phyloP scores from a whole-genome alignment of 2,329 filamentous ascomycete genomes.

The Helotiales sp. region DNA sequence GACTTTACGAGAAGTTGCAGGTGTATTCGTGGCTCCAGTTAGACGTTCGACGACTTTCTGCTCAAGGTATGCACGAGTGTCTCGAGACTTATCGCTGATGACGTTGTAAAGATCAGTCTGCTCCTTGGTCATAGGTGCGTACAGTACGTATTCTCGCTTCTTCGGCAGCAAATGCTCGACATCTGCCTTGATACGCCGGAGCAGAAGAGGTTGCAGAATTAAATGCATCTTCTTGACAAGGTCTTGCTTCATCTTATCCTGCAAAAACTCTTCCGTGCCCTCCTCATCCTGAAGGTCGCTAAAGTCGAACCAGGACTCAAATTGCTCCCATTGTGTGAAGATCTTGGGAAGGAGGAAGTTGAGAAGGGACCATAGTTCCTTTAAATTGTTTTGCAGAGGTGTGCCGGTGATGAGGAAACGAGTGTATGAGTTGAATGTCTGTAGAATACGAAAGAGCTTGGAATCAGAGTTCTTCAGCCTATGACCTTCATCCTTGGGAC shows the following conservation, averaged over 20 bases:
- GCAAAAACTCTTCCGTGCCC: slow-evolving; percentile 74
- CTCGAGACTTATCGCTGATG: slow-evolving; percentile 55
- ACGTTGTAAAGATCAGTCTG: slow-evolving; percentile 86
- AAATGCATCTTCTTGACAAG: slow-evolving; percentile 87
- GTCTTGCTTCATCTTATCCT: slow-evolving; percentile 74
- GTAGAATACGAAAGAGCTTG: slow-evolving; percentile 82
- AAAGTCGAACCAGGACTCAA: slow-evolving; percentile 97
- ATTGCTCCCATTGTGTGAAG: slow-evolving; percentile 90
- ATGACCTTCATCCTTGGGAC: slow-evolving; percentile 80
- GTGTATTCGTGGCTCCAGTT: slow-evolving; percentile 50
- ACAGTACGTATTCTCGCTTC: slow-evolving; percentile 95
- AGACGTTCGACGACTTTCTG: slow-evolving; percentile 72
- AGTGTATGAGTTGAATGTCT: slow-evolving; percentile 87
- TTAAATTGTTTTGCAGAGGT: slow-evolving; percentile 91
- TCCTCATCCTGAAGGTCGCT: slow-evolving; percentile 84
- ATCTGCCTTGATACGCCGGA: slow-evolving; percentile 88
- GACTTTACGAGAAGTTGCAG: slow-evolving; percentile 26
- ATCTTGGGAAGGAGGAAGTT: slow-evolving; percentile 92
- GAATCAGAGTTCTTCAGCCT: slow-evolving; percentile 97
- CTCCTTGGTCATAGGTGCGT: slow-evolving; percentile 85
- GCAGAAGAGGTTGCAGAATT: slow-evolving; percentile 85
- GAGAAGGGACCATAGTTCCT: slow-evolving; percentile 90
- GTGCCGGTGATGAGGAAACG: slow-evolving; percentile 92
- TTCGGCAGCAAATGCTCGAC: slow-evolving; percentile 90
- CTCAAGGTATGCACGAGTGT: slow-evolving; percentile 76